phyloP scores from a whole-genome alignment of 23 red algal genomes.

The Rhodosorus marinus region DNA sequence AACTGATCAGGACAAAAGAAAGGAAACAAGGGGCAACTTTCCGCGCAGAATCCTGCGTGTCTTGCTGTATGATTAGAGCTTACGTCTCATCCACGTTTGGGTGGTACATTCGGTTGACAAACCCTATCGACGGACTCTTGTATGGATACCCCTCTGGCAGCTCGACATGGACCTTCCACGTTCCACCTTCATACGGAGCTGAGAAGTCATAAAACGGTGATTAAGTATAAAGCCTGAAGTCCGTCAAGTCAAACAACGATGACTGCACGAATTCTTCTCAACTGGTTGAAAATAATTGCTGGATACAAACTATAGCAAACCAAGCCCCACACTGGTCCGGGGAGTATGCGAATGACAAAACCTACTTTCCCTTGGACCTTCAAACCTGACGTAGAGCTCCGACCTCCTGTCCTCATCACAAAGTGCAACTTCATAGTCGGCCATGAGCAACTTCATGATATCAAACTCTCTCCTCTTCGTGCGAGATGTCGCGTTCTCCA shows the following conservation, averaged over 20 bases:
- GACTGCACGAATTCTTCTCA: no score
- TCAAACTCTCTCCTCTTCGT: constrained; percentile 88
- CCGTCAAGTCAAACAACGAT: no score
- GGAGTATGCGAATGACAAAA: background rate
- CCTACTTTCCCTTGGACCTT: constrained; percentile 54
- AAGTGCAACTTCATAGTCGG: constrained; percentile 96
- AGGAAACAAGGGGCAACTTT: background rate
- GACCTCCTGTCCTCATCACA: constrained; percentile 71
- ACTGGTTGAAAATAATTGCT: no score
- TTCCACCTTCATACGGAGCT: constrained; percentile 92
- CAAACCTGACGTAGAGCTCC: constrained; percentile 96
- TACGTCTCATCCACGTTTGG: constrained; percentile 98
- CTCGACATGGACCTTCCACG: constrained; percentile 97
- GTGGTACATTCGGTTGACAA: constrained; percentile 93
- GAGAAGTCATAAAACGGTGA: background rate
- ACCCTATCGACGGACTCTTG: constrained; percentile 96
- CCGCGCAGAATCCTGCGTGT: background rate
- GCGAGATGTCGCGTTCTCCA: constrained; percentile 78
- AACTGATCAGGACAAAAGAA: background rate
- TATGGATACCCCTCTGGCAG: constrained; percentile 98
- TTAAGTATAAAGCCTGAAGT: background rate
- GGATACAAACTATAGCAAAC: no score
- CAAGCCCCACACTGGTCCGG: background rate
- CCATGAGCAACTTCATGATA: constrained; percentile 99
- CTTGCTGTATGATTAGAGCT: constrained; percentile 2